Percentiles rank a stretch among this genome's conserved stretches.
Conservation (phyloP, 2,329 filamentous ascomycete species). For the Pestalotiopsis sp. region DNA sequence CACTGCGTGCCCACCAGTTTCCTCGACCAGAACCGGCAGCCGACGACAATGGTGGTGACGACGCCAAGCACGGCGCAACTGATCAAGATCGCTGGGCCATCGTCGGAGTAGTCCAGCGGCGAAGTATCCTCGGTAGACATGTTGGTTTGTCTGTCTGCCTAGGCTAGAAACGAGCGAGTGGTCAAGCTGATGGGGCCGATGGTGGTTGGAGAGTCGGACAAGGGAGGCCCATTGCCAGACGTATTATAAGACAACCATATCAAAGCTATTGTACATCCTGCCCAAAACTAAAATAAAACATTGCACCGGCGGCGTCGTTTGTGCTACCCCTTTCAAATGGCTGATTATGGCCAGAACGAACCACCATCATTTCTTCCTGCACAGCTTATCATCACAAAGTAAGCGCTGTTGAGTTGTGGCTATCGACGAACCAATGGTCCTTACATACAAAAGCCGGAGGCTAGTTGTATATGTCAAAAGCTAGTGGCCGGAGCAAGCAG, state of each 20-base stretch:
- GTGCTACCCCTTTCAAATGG: neutral
- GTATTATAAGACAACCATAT: neutral
- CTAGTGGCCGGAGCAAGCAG: neutral
- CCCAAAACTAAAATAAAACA: neutral
- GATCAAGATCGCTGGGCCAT: neutral
- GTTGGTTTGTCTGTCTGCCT: neutral
- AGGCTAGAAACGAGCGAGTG: neutral
- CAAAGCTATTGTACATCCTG: neutral
- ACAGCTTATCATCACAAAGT: neutral
- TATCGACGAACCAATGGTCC: neutral
- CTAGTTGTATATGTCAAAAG: neutral
- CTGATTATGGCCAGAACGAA: neutral
- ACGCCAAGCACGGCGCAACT: neutral
- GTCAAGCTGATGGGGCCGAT: neutral
- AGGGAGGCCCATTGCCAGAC: neutral
- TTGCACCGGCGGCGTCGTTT: neutral
- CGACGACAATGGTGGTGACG: neutral
- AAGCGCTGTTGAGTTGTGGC: neutral
- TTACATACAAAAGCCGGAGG: neutral
- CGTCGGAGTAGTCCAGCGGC: neutral
- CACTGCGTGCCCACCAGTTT: neutral
- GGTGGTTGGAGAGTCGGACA: neutral
- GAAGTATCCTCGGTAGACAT: neutral
- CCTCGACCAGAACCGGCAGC: neutral
- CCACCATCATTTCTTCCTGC: neutral